Evolutionary conservation across 371 early-diverging fungal genomes (phyloP), one percentile per base, ranked within the genome.

Genomic region (Syncephalastrum contaminatum): DNA sequence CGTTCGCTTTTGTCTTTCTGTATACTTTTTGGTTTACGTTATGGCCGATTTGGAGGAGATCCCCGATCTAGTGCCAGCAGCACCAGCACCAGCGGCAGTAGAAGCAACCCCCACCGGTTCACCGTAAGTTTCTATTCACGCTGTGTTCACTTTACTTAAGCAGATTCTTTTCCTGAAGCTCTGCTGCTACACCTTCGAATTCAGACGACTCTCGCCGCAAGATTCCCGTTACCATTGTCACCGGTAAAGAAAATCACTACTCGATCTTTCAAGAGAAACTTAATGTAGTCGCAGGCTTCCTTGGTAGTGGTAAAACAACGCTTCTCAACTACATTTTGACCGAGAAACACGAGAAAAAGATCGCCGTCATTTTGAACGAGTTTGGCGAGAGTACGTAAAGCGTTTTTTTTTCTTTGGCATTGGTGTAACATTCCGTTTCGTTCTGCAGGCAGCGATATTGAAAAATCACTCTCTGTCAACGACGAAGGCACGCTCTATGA

Each of bases 251-350:
- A 24, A 53, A 43, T 18, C 39, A 43, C 25, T 42, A 55, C 12
- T 12, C 12, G 19, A 14, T 30, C 8, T 1, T 14, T 46, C 2
- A n/a, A 16, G 45, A 20, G 30, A 24, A 25, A 25, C 14, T 19
- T 16, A 16, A n/a, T n/a, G 1, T 19, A 13, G 6, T 19, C 14
- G 57, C 65, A 69, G 92, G 93, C 0, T 92, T 91, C 54, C 62
- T 93, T 48, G 97, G 98, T 0, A 86, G 92, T n/a, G 98, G 97
- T 22, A 97, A 98, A 61, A 94, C 96, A 0, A 98, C 97, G 0
- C 69, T 98, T 19, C 73, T 98, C 14, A 92, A 90, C 63, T 86
- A 93, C 61, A 90, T 98, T 20, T 68, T 98, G 53, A 93, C 88
- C 1, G 94, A 89, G 50, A 82, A 91, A 59, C 98, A 97, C 63